A percentile compares a stretch with the other conserved stretches of the same genome.
Evolutionary conservation across 768 basidiomycete species (phyloP).

Genomic region (Pleurotus tuoliensis): DNA sequence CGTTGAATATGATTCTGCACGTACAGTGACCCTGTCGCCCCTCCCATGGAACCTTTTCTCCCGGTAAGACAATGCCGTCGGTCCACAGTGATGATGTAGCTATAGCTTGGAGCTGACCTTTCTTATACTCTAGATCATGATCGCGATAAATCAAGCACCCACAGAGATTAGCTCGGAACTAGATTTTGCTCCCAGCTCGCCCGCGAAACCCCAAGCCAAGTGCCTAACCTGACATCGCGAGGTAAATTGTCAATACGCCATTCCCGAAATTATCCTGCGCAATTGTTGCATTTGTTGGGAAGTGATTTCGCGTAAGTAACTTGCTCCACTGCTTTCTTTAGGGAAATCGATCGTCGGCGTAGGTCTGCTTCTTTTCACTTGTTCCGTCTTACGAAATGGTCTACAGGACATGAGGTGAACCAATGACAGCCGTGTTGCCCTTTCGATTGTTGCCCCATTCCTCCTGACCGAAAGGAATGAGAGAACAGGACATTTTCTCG

Average conservation of each 20-base stretch:
- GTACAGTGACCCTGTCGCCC: not conserved
- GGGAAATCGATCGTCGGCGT: not conserved
- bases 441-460: not conserved
- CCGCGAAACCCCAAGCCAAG: not conserved
- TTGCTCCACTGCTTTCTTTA: not conserved
- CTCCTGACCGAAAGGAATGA: not conserved
- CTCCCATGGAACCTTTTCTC: not conserved
- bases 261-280: not conserved
- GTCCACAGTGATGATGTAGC: not conserved
- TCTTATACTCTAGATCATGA: constrained; percentile 4
- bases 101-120: not conserved
- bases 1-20: too few relatives aligned
- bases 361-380: too few relatives aligned
- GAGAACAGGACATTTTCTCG: not conserved
- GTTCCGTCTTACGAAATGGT: not conserved
- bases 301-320: too few relatives aligned
- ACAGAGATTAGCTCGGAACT: not conserved
- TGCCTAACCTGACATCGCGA: not conserved
- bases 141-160: not conserved
- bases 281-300: too few relatives aligned
- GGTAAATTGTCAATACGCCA: not conserved
- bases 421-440: not conserved
- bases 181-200: constrained; percentile 1
- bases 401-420: not conserved
- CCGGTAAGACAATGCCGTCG: constrained; percentile 1